These are phyloP conservation scores for Jaapia argillacea DNA, from an alignment of 768 basidiomycete species.

Conservation along the genomic window DNA sequence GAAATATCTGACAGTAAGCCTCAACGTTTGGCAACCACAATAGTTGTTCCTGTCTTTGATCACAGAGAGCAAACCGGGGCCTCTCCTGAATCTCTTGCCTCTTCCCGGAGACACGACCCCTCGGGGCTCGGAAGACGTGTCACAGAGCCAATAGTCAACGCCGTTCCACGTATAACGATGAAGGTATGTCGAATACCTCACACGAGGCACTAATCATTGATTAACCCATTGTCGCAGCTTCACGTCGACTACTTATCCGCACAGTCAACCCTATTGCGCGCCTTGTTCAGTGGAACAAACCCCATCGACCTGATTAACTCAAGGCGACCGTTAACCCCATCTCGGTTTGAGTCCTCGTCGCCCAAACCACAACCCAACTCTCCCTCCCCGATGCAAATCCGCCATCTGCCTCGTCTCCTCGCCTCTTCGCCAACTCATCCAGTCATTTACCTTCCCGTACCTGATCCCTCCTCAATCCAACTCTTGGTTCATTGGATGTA, in stretches of 20 bases:
- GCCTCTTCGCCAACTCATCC: slow-evolving; percentile 58
- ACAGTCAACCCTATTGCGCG: slow-evolving; percentile 65
- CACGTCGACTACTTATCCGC: slow-evolving; percentile 79
- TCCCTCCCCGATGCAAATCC: slow-evolving; percentile 8
- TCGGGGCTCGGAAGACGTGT: slow-evolving; percentile 36
- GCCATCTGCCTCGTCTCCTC: slow-evolving; percentile 54
- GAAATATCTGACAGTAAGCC: slow-evolving; percentile 1
- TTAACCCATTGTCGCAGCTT: slow-evolving; percentile 31
- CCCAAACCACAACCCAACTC: slow-evolving; percentile 8
- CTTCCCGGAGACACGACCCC: slow-evolving; percentile 24
- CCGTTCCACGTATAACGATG: slow-evolving; percentile 48
- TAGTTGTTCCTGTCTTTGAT: slow-evolving; percentile 1
- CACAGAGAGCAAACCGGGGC: too few species aligned
- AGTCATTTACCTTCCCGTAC: slow-evolving; percentile 62
- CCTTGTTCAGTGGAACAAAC: slow-evolving; percentile 59
- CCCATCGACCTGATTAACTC: slow-evolving; percentile 46
- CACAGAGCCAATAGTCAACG: slow-evolving; percentile 39
- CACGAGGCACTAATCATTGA: not conserved
- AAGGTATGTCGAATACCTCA: slow-evolving; percentile 32
- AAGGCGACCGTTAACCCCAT: slow-evolving; percentile 21
- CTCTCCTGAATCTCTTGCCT: not conserved
- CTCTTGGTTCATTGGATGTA: slow-evolving; percentile 75
- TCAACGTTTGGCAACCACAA: slow-evolving; percentile 3
- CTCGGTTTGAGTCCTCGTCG: slow-evolving; percentile 9
- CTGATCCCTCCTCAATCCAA: slow-evolving; percentile 63